Percentiles rank a stretch among this genome's conserved stretches.
phyloP scores from a whole-genome alignment of 202 grass and related monocot genomes.

The Eragrostis tef region DNA sequence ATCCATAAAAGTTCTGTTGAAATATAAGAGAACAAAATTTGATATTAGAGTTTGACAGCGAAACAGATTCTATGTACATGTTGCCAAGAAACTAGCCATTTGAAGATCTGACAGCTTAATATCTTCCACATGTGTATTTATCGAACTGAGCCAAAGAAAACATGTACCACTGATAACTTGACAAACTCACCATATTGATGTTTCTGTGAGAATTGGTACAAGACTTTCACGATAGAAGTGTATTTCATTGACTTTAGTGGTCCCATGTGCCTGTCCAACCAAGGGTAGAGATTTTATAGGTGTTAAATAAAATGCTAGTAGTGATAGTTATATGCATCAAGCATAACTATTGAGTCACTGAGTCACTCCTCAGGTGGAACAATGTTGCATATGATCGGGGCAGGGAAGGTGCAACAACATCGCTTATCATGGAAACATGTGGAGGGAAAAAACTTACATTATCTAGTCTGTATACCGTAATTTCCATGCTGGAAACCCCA shows the following conservation, averaged over 20 bases:
- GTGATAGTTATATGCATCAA: background rate
- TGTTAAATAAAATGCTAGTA: background rate
- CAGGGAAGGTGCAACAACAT: background rate
- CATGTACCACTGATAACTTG: background rate
- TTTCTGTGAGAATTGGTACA: slow-evolving; percentile 71
- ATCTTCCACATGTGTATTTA: slow-evolving; percentile 19
- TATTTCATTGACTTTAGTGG: slow-evolving; percentile 57
- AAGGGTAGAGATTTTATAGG: background rate
- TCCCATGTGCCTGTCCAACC: slow-evolving; percentile 63
- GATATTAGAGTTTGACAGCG: background rate
- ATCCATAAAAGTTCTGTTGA: background rate
- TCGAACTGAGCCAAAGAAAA: background rate
- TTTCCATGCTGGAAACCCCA: slow-evolving; percentile 88
- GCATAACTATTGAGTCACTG: slow-evolving; percentile 8
- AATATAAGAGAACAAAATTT: background rate
- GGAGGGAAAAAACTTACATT: slow-evolving; percentile 53
- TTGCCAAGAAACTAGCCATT: slow-evolving; percentile 10
- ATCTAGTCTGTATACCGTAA: slow-evolving; percentile 81
- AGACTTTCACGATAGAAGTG: slow-evolving; percentile 59
- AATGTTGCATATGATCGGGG: slow-evolving; percentile 10
- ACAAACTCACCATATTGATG: slow-evolving; percentile 66
- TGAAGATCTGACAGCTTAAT: background rate
- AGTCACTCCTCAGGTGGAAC: slow-evolving; percentile 1
- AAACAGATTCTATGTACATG: background rate
- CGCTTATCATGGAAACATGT: background rate